Conservation (phyloP, 345 rosid genomes). For the Eutrema yunnanense region DNA sequence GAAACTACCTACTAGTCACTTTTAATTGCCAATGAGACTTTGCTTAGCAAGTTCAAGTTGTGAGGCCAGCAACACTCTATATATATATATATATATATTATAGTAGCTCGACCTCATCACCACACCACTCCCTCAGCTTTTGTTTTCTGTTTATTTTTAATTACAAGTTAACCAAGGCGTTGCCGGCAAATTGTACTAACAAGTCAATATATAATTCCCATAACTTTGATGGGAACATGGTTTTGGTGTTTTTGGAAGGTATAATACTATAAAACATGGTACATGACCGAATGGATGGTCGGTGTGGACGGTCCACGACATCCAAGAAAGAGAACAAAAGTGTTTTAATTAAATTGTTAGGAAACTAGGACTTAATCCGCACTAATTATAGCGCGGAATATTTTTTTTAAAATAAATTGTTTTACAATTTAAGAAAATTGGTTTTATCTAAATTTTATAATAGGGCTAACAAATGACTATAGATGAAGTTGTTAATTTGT, state of each 20-base stretch:
- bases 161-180: conserved; percentile 5
- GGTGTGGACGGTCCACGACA: conserved; percentile 21
- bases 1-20: background rate
- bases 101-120: background rate
- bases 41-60: background rate
- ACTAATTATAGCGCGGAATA: no score
- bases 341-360: background rate
- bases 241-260: background rate
- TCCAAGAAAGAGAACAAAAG: background rate
- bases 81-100: background rate
- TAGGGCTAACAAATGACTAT: no score
- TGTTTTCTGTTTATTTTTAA: background rate
- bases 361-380: background rate
- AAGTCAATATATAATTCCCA: background rate
- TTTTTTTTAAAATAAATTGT: no score
- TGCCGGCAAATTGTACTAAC: conserved; percentile 5
- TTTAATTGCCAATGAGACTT: background rate
- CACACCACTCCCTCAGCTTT: background rate
- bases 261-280: background rate
- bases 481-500: no score
- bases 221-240: conserved; percentile 2
- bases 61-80: background rate
- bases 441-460: no score
- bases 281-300: conserved; percentile 21
- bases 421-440: no score